Evolutionary conservation across 2,329 filamentous ascomycete species (phyloP).

Genomic region (Aspergillus quadrilineatus): DNA sequence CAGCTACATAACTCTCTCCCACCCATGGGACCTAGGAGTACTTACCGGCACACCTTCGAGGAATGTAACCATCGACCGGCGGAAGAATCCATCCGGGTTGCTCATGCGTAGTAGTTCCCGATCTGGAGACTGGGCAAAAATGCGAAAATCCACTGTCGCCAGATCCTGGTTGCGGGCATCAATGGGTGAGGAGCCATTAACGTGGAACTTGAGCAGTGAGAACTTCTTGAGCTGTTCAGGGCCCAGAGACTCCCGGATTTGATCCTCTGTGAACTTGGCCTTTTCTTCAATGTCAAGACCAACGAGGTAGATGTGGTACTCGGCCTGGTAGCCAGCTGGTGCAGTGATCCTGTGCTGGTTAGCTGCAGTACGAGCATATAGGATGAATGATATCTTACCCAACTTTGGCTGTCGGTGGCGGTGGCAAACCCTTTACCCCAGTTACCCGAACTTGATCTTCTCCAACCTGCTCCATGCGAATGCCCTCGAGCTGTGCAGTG

Average conservation of each 20-base stretch:
- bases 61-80: constrained; percentile 3
- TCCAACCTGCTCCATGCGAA: constrained; percentile 10
- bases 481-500: constrained; percentile 11
- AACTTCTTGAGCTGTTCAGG: not conserved
- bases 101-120: constrained; percentile 2
- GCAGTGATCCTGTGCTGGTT: not conserved
- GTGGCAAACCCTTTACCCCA: constrained; percentile 1
- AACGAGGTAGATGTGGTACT: not conserved
- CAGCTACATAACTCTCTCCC: not conserved
- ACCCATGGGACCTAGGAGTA: not conserved
- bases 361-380: not conserved
- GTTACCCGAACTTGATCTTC: constrained; percentile 8
- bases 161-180: constrained; percentile 6
- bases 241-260: not conserved
- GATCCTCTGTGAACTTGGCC: not conserved
- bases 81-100: constrained; percentile 3
- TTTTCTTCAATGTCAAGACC: not conserved
- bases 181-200: not conserved
- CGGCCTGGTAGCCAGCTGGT: not conserved
- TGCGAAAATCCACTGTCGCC: constrained; percentile 3
- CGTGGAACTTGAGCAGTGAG: constrained; percentile 5
- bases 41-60: not conserved
- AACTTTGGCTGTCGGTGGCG: constrained; percentile 9
- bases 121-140: constrained; percentile 8
- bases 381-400: not conserved